Evolutionary conservation across 129 eudicot species (phyloP).

Genomic region (Apium graveolens): DNA sequence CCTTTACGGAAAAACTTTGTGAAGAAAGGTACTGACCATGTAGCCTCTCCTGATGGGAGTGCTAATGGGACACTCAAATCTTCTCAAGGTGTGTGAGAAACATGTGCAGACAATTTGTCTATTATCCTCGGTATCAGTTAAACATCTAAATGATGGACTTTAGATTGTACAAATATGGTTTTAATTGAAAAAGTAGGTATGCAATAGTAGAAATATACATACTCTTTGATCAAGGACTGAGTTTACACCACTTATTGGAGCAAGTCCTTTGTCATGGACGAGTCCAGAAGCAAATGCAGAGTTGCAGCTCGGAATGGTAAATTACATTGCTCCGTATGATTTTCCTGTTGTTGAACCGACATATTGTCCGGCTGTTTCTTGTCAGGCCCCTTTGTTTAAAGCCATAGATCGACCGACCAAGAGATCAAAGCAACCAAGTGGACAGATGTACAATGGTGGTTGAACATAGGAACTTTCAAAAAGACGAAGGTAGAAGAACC

Average conservation of each 20-base stretch:
- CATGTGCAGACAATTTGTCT: neutral
- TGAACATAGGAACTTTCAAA: neutral
- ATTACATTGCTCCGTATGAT: slow-evolving; percentile 1
- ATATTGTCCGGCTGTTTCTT: neutral
- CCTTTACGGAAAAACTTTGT: slow-evolving; percentile 70
- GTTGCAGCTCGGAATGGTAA: slow-evolving; percentile 19
- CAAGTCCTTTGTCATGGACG: slow-evolving; percentile 42
- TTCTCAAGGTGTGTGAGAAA: slow-evolving; percentile 29
- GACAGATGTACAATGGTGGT: neutral
- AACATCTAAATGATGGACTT: neutral
- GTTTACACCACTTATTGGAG: slow-evolving; percentile 21
- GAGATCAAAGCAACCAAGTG: slow-evolving; percentile 17
- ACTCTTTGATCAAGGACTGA: neutral
- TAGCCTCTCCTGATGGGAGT: slow-evolving; percentile 3
- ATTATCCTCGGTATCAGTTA: neutral
- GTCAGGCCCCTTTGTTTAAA: neutral
- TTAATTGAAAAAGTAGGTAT: neutral
- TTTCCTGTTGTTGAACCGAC: neutral
- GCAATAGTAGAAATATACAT: neutral
- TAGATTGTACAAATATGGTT: neutral
- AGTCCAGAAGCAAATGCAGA: slow-evolving; percentile 35
- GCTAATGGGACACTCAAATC: slow-evolving; percentile 18
- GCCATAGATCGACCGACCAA: slow-evolving; percentile 8
- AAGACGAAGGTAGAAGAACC: slow-evolving; percentile 3
- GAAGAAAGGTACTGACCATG: slow-evolving; percentile 33